Percentiles rank a stretch among this genome's conserved stretches.
Conservation (phyloP, 192 early-diverging fungal genomes). For the Coemansia asiatica region DNA sequence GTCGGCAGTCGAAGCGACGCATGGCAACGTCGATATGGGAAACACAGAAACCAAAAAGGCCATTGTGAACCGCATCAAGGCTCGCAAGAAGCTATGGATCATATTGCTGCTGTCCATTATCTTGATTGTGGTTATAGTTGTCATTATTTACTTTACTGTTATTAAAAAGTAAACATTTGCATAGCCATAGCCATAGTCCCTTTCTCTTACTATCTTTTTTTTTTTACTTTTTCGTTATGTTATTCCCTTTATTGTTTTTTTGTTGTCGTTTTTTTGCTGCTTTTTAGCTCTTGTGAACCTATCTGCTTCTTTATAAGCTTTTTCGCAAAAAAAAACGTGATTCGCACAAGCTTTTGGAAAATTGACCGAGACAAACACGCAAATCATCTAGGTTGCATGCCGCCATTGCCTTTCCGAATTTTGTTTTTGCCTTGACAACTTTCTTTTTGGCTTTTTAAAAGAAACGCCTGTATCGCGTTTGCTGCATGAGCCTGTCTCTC, state of each 20-base stretch:
- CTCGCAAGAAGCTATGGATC: slow-evolving; percentile 58
- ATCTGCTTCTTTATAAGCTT: too few relatives aligned
- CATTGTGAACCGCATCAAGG: slow-evolving; percentile 49
- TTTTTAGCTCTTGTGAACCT: neutral
- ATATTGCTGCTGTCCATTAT: slow-evolving; percentile 37
- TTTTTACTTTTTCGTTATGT: neutral
- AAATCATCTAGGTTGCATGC: neutral
- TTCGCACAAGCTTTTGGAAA: neutral
- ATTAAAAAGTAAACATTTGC: slow-evolving; percentile 41
- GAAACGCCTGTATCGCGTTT: neutral
- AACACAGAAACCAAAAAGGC: slow-evolving; percentile 52
- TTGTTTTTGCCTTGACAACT: neutral
- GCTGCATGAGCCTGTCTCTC: neutral
- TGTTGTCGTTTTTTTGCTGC: too few relatives aligned
- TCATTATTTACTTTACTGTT: slow-evolving; percentile 57
- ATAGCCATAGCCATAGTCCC: neutral
- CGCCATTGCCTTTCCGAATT: neutral
- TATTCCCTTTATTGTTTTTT: neutral
- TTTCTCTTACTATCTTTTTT: neutral
- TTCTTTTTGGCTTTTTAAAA: neutral
- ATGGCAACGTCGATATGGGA: slow-evolving; percentile 36
- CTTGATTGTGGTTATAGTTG: slow-evolving; percentile 55
- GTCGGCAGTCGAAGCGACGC: slow-evolving; percentile 42
- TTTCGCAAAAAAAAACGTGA: neutral
- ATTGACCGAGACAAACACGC: neutral